A percentile compares a stretch with the other conserved stretches of the same genome.
These are phyloP conservation scores for Acacia pycnantha DNA, from an alignment of 331 rosid genomes.

Conservation along the genomic window DNA sequence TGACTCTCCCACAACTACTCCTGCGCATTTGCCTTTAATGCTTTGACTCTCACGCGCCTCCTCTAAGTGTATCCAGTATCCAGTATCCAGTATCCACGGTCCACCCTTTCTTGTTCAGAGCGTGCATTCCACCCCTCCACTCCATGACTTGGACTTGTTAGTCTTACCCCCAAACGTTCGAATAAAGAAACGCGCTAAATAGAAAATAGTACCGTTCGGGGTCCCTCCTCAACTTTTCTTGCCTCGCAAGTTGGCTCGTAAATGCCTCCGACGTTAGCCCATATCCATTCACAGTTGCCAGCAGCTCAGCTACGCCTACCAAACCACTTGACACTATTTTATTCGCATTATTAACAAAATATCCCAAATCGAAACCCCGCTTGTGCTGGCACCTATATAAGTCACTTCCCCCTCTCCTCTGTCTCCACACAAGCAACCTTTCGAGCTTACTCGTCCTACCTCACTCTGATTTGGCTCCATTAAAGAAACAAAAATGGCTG, in stretches of 20 bases:
- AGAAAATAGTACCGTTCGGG: slow-evolving; percentile 21
- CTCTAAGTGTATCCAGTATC: too few relatives aligned
- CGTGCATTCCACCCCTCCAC: slow-evolving; percentile 23
- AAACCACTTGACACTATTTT: neutral
- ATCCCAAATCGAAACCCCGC: neutral
- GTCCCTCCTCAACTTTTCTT: slow-evolving; percentile 34
- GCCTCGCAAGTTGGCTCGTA: slow-evolving; percentile 49
- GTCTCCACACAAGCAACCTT: neutral
- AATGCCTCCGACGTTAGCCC: slow-evolving; percentile 47
- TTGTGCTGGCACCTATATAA: slow-evolving; percentile 32
- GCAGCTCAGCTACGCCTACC: neutral
- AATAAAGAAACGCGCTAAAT: slow-evolving; percentile 44
- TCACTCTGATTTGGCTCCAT: neutral
- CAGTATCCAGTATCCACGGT: too few relatives aligned
- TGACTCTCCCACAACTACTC: neutral
- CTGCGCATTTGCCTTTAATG: neutral
- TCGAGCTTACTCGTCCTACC: neutral
- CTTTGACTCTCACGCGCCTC: slow-evolving; percentile 23
- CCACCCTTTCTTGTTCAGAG: neutral
- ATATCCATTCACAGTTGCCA: neutral
- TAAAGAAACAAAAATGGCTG: slow-evolving; percentile 33
- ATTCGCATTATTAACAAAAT: neutral
- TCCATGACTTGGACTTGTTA: neutral
- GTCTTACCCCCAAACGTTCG: neutral
- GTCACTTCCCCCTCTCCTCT: neutral